Conservation (phyloP, 179 eudicot species). For the Heliamphora pulchella region DNA sequence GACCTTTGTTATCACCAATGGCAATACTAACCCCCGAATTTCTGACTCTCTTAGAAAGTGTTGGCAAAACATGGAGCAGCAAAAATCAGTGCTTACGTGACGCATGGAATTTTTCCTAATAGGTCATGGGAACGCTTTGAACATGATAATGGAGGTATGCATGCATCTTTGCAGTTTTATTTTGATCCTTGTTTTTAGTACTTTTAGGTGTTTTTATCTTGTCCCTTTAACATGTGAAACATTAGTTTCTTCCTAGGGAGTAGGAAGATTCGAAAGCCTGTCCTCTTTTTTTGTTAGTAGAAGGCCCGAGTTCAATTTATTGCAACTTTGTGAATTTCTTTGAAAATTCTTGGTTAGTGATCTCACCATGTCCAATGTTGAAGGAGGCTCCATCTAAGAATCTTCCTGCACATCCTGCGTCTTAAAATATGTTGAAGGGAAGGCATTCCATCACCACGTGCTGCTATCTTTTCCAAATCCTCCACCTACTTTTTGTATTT, state of each 20-base stretch:
- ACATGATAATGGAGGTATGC: conserved; percentile 70
- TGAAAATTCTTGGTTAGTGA: not conserved
- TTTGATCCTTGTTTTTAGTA: conserved; percentile 3
- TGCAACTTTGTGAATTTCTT: not conserved
- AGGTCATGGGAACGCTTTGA: conserved; percentile 80
- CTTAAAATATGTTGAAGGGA: not conserved
- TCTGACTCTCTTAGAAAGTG: conserved; percentile 51
- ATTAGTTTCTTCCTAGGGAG: not conserved
- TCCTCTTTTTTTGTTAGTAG: not conserved
- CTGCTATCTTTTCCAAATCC: not conserved
- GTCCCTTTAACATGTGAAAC: not conserved
- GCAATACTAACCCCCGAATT: conserved; percentile 8
- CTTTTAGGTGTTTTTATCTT: not conserved
- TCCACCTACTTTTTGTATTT: too few relatives aligned
- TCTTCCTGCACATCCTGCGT: not conserved
- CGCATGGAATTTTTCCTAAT: conserved; percentile 95
- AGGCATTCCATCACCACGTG: not conserved
- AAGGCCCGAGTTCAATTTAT: not conserved
- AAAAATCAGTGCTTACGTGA: conserved; percentile 92
- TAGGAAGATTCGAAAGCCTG: not conserved
- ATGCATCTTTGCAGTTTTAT: conserved; percentile 2
- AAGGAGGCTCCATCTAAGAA: not conserved
- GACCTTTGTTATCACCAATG: not conserved
- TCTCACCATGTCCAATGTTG: not conserved
- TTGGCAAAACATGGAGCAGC: conserved; percentile 94